Conservation (phyloP, 768 basidiomycete genomes). For the Exsudoporus frostii region DNA sequence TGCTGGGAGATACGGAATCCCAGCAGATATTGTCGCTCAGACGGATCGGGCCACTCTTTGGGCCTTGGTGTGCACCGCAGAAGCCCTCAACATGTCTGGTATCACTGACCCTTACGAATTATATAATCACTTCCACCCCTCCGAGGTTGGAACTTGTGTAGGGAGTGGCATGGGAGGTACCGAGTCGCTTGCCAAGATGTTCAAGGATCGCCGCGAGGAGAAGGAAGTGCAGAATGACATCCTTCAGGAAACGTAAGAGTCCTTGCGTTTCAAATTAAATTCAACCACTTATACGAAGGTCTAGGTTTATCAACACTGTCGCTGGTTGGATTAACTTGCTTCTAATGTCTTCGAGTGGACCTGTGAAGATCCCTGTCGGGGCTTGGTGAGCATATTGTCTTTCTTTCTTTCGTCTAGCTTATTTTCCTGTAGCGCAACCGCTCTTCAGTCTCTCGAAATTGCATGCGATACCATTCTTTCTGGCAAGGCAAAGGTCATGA, state of each 20-base stretch:
- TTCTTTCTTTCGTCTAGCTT: background rate
- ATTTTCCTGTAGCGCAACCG: slow-evolving; percentile 69
- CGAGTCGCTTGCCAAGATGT: slow-evolving; percentile 90
- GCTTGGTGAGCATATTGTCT: slow-evolving; percentile 67
- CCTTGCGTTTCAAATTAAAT: background rate
- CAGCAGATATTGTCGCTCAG: slow-evolving; percentile 92
- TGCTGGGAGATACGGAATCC: slow-evolving; percentile 94
- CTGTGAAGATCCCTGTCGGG: slow-evolving; percentile 98
- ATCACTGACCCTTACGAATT: slow-evolving; percentile 98
- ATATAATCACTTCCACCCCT: slow-evolving; percentile 95
- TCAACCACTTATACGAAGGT: slow-evolving; percentile 4
- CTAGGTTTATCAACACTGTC: slow-evolving; percentile 96
- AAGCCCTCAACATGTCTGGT: slow-evolving; percentile 95
- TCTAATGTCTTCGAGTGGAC: slow-evolving; percentile 92
- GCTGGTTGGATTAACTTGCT: slow-evolving; percentile 98
- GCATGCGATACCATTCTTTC: slow-evolving; percentile 93
- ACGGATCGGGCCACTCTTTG: slow-evolving; percentile 91
- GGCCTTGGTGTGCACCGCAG: slow-evolving; percentile 92
- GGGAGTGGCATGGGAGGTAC: slow-evolving; percentile 99
- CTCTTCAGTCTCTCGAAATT: slow-evolving; percentile 96
- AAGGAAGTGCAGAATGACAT: slow-evolving; percentile 98
- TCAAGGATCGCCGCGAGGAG: slow-evolving; percentile 98
- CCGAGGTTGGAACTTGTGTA: slow-evolving; percentile 89
- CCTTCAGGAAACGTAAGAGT: slow-evolving; percentile 88
- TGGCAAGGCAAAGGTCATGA: slow-evolving; percentile 99